Conservation (phyloP, 768 basidiomycete species). For the Albatrellus ellisii region DNA sequence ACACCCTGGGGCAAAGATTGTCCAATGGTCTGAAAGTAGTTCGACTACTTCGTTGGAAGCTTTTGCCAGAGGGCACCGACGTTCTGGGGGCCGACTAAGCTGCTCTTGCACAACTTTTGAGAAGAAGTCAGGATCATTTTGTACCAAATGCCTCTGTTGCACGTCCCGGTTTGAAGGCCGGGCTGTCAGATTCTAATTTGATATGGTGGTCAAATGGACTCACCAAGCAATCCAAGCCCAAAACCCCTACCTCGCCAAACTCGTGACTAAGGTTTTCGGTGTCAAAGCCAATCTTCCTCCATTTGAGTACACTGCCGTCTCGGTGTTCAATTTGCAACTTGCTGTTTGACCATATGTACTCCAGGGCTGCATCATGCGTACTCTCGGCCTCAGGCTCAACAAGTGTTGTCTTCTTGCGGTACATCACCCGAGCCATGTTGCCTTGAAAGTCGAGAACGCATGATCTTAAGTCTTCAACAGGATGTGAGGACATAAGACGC, state of each 20-base stretch:
- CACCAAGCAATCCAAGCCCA: constrained; percentile 77
- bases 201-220: constrained; percentile 18
- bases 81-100: constrained; percentile 53
- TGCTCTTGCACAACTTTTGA: constrained; percentile 76
- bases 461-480: constrained; percentile 69
- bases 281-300: constrained; percentile 69
- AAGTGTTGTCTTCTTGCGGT: constrained; percentile 67
- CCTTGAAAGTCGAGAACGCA: constrained; percentile 83
- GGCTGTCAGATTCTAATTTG: neutral
- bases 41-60: constrained; percentile 83
- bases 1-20: constrained; percentile 80
- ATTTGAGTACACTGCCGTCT: constrained; percentile 42
- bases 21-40: constrained; percentile 75
- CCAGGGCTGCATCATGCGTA: constrained; percentile 40
- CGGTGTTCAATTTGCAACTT: constrained; percentile 37
- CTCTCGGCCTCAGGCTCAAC: constrained; percentile 59
- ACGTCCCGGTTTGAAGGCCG: neutral
- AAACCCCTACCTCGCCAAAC: constrained; percentile 64
- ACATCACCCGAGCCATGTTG: constrained; percentile 66
- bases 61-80: constrained; percentile 71
- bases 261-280: constrained; percentile 64
- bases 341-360: constrained; percentile 56
- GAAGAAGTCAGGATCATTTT: constrained; percentile 57
- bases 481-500: constrained; percentile 77
- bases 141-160: constrained; percentile 50